Conservation (phyloP, 768 basidiomycete species). For the Dacryopinax primogenitus region DNA sequence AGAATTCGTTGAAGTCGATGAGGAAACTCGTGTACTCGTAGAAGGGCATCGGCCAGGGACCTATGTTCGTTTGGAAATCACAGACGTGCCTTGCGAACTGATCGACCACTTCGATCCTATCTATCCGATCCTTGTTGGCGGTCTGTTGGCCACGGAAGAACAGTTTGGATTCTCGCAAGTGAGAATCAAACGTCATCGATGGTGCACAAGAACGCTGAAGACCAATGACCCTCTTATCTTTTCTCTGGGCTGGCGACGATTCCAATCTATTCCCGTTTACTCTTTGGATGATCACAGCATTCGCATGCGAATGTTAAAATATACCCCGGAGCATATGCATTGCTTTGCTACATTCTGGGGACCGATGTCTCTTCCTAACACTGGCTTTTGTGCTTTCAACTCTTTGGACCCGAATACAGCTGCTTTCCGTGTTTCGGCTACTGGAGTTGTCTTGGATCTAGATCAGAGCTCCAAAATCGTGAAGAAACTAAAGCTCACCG, state of each 20-base stretch:
- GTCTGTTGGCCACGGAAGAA: constrained; percentile 78
- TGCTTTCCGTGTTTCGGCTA: constrained; percentile 82
- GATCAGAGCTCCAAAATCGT: constrained; percentile 90
- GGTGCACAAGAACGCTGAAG: constrained; percentile 84
- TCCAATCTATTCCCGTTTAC: constrained; percentile 90
- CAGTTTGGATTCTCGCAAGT: constrained; percentile 89
- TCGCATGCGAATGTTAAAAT: constrained; percentile 98
- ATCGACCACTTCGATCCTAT: constrained; percentile 84
- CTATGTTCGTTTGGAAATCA: constrained; percentile 85
- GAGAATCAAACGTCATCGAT: constrained; percentile 89
- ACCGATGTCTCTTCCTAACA: constrained; percentile 81
- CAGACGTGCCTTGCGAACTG: constrained; percentile 77
- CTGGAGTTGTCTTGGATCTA: constrained; percentile 87
- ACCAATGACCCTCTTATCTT: constrained; percentile 94
- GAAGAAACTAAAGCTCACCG: constrained; percentile 95
- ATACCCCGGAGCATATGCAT: constrained; percentile 99
- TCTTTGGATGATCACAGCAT: constrained; percentile 95
- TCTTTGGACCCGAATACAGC: constrained; percentile 50
- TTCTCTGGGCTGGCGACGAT: constrained; percentile 94
- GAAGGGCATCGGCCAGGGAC: constrained; percentile 84
- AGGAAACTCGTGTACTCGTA: constrained; percentile 64
- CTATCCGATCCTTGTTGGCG: constrained; percentile 86
- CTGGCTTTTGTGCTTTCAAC: constrained; percentile 96
- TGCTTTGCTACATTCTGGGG: constrained; percentile 97
- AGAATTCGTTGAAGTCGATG: constrained; percentile 71